phyloP scores from a whole-genome alignment of 2,329 filamentous ascomycete genomes.

The Aspergillus intermedius region DNA sequence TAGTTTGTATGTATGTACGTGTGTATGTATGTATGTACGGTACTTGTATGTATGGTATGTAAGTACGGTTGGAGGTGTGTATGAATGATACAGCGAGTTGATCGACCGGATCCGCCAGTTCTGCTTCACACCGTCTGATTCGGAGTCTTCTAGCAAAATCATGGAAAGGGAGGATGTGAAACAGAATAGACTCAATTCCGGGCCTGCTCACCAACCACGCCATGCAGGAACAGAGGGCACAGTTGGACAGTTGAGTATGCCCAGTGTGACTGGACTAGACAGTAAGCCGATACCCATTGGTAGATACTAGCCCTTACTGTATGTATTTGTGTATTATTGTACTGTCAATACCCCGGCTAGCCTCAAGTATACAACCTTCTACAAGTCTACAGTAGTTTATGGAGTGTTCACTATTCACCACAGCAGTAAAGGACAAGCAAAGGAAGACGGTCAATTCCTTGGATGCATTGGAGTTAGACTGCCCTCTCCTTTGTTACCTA shows the following conservation, averaged over 20 bases:
- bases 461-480: not conserved
- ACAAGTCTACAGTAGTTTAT: too few relatives aligned
- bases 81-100: not conserved
- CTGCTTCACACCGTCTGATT: not conserved
- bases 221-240: not conserved
- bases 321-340: not conserved
- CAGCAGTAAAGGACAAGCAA: not conserved
- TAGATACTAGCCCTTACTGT: not conserved
- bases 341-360: not conserved
- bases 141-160: too few relatives aligned
- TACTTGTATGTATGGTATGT: not conserved
- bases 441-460: not conserved
- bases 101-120: not conserved
- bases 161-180: not conserved
- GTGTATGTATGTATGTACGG: not conserved
- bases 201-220: not conserved
- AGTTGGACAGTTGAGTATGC: not conserved
- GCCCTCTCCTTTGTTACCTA: not conserved
- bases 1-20: not conserved
- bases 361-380: not conserved
- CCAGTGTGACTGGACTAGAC: not conserved
- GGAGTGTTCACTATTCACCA: too few relatives aligned
- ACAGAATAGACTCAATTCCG: not conserved
- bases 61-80: not conserved
- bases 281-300: not conserved